phyloP scores from a whole-genome alignment of 495 filamentous ascomycete species.

The Lasiosphaeria hispida region DNA sequence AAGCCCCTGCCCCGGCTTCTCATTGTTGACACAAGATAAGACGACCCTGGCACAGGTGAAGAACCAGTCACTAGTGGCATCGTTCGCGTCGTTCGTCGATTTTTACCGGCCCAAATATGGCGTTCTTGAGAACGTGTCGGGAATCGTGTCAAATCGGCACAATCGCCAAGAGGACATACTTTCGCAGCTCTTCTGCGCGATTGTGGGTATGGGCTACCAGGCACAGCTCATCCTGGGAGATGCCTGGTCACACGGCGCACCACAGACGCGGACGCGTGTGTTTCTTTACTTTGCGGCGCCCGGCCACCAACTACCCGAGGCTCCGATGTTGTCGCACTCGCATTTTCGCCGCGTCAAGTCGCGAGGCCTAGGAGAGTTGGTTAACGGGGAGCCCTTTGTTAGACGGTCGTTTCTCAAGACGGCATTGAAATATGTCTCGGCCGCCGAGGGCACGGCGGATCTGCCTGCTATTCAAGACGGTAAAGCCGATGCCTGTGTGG shows the following conservation, averaged over 20 bases:
- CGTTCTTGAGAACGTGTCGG: slow-evolving; percentile 68
- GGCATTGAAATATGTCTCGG: slow-evolving; percentile 54
- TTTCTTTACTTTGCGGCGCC: slow-evolving; percentile 67
- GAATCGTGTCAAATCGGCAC: slow-evolving; percentile 49
- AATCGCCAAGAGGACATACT: slow-evolving; percentile 56
- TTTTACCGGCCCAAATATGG: slow-evolving; percentile 70
- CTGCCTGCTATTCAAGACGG: slow-evolving; percentile 59
- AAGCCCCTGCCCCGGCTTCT: slow-evolving; percentile 73
- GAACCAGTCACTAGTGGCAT: slow-evolving; percentile 70
- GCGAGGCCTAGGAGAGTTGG: slow-evolving; percentile 53
- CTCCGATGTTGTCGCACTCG: slow-evolving; percentile 60
- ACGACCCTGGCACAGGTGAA: slow-evolving; percentile 45
- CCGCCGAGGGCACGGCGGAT: slow-evolving; percentile 50
- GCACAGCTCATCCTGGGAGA: slow-evolving; percentile 60
- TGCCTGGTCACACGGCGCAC: slow-evolving; percentile 64
- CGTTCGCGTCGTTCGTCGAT: slow-evolving; percentile 69
- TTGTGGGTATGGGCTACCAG: slow-evolving; percentile 75
- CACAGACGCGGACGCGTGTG: slow-evolving; percentile 60
- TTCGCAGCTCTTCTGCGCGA: slow-evolving; percentile 62
- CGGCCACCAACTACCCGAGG: slow-evolving; percentile 49
- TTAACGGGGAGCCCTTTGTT: slow-evolving; percentile 60
- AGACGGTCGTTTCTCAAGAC: slow-evolving; percentile 47
- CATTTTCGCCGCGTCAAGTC: slow-evolving; percentile 39
- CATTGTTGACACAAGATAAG: slow-evolving; percentile 53
- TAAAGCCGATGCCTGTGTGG: slow-evolving; percentile 51